Conservation (phyloP, 768 basidiomycete species). For the Kwoniella sp. region DNA sequence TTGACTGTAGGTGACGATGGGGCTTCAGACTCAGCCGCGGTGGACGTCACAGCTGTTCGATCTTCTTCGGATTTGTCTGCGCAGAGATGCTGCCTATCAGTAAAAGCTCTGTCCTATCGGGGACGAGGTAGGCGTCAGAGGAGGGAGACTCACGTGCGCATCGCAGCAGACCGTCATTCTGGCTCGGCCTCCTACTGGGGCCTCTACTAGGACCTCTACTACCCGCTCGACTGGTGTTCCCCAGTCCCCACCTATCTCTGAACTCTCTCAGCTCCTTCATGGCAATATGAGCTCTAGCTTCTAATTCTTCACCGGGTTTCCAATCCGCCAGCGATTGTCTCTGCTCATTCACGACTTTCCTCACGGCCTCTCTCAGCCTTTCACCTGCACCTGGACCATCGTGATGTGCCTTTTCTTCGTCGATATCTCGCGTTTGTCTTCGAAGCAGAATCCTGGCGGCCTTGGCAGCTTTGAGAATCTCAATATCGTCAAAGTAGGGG, state of each 20-base stretch:
- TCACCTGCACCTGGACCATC: slow-evolving; percentile 31
- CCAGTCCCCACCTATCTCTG: slow-evolving; percentile 37
- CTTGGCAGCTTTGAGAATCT: slow-evolving; percentile 58
- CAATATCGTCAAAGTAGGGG: slow-evolving; percentile 58
- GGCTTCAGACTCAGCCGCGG: slow-evolving; percentile 36
- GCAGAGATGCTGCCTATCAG: not conserved
- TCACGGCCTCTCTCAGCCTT: slow-evolving; percentile 47
- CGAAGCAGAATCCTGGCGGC: slow-evolving; percentile 57
- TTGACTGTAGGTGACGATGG: slow-evolving; percentile 38
- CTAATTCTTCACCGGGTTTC: slow-evolving; percentile 49
- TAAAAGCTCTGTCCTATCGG: not conserved
- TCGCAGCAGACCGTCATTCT: slow-evolving; percentile 18
- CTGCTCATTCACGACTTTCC: slow-evolving; percentile 48
- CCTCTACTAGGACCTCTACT: slow-evolving; percentile 49
- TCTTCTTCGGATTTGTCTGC: slow-evolving; percentile 26
- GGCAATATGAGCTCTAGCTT: slow-evolving; percentile 37
- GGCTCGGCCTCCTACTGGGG: slow-evolving; percentile 38
- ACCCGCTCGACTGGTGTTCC: slow-evolving; percentile 25
- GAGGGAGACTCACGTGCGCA: slow-evolving; percentile 27
- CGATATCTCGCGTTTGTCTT: slow-evolving; percentile 49
- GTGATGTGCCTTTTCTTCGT: slow-evolving; percentile 38
- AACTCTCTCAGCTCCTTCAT: slow-evolving; percentile 50
- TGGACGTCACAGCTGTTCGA: slow-evolving; percentile 26
- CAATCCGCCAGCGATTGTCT: slow-evolving; percentile 42
- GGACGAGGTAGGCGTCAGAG: not conserved